Conservation (phyloP, 2,329 filamentous ascomycete genomes). For the Bipolaris sorokiniana region DNA sequence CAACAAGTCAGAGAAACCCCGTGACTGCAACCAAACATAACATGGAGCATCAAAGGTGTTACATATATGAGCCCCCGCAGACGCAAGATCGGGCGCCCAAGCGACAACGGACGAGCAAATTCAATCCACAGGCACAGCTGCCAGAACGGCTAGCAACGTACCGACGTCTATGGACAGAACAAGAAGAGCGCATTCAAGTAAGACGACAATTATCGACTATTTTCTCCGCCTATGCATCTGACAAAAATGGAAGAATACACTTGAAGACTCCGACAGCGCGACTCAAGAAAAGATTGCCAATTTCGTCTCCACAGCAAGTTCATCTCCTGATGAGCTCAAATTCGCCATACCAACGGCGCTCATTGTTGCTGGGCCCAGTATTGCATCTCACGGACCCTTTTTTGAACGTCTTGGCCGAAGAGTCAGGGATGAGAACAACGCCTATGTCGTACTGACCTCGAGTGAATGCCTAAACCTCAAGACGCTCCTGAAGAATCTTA, state of each 20-base stretch:
- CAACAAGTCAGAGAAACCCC: not conserved
- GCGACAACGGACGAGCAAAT: slow-evolving; percentile 47
- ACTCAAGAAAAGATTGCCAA: slow-evolving; percentile 47
- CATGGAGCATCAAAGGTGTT: slow-evolving; percentile 59
- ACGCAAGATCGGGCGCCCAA: slow-evolving; percentile 49
- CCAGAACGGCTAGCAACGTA: slow-evolving; percentile 65
- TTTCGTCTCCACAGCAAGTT: slow-evolving; percentile 47
- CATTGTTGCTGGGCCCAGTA: slow-evolving; percentile 78
- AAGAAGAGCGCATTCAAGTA: slow-evolving; percentile 69
- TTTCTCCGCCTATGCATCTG: not conserved
- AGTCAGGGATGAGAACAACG: slow-evolving; percentile 54
- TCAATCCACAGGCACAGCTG: slow-evolving; percentile 30
- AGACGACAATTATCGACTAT: not conserved
- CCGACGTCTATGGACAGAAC: slow-evolving; percentile 66
- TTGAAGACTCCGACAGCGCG: slow-evolving; percentile 50
- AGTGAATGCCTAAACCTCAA: slow-evolving; percentile 77
- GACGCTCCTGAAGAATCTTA: slow-evolving; percentile 73
- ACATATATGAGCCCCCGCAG: slow-evolving; percentile 51
- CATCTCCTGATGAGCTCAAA: slow-evolving; percentile 28
- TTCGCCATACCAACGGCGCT: slow-evolving; percentile 71
- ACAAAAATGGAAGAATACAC: slow-evolving; percentile 40
- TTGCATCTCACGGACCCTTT: slow-evolving; percentile 75
- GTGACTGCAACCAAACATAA: not conserved
- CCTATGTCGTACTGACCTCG: slow-evolving; percentile 71
- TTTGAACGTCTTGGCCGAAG: slow-evolving; percentile 68